Conservation (phyloP, 2,329 filamentous ascomycete species). For the Parafenestella ontariensis region DNA sequence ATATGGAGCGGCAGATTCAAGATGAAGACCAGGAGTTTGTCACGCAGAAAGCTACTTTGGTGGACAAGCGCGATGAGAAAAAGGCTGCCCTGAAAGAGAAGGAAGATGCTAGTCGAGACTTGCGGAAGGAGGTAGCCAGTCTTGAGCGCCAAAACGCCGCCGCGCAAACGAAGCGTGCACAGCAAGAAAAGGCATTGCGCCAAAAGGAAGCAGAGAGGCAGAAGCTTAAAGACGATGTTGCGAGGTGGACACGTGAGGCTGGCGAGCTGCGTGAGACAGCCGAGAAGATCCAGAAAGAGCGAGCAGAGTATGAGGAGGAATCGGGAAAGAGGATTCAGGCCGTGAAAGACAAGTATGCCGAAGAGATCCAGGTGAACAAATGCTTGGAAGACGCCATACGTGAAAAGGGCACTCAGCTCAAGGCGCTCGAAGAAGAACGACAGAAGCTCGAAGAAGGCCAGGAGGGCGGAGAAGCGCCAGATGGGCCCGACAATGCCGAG, state of each 20-base stretch:
- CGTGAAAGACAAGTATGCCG: constrained; percentile 50
- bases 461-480: constrained; percentile 49
- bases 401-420: constrained; percentile 73
- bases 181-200: constrained; percentile 75
- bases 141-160: constrained; percentile 83
- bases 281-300: constrained; percentile 54
- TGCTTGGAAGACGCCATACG: constrained; percentile 76
- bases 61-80: constrained; percentile 80
- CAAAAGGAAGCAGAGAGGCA: constrained; percentile 73
- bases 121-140: constrained; percentile 80
- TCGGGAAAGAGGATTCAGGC: constrained; percentile 51
- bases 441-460: constrained; percentile 60
- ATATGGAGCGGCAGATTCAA: constrained; percentile 71
- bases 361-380: constrained; percentile 59
- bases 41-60: constrained; percentile 58
- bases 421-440: constrained; percentile 74
- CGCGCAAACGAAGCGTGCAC: constrained; percentile 77
- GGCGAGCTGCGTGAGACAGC: constrained; percentile 62
- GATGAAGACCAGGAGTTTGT: constrained; percentile 64
- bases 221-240: constrained; percentile 73
- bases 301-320: constrained; percentile 41
- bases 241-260: constrained; percentile 72
- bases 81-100: constrained; percentile 83
- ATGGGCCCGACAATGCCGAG: constrained; percentile 51
- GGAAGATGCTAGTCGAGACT: constrained; percentile 84